phyloP scores from a whole-genome alignment of 2,329 filamentous ascomycete species.

The Clarireedia monteithiana region DNA sequence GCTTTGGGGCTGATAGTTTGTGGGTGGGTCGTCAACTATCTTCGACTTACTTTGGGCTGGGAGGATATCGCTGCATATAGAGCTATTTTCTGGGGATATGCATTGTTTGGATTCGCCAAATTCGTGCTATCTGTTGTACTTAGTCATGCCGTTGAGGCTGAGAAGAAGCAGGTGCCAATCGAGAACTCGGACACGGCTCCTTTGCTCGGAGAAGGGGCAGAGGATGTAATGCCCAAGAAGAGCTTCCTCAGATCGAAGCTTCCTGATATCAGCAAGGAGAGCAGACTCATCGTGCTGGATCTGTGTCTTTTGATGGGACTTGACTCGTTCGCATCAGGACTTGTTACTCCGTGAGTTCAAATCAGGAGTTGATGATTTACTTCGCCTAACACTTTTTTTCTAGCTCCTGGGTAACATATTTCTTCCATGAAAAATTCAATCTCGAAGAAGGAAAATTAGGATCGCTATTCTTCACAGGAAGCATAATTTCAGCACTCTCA shows the following conservation, averaged over 20 bases:
- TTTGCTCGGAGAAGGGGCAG: slow-evolving; percentile 19
- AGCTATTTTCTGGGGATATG: slow-evolving; percentile 50
- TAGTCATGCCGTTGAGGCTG: slow-evolving; percentile 34
- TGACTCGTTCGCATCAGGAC: slow-evolving; percentile 63
- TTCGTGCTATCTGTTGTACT: slow-evolving; percentile 43
- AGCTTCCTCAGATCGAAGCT: slow-evolving; percentile 33
- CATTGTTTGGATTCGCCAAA: slow-evolving; percentile 49
- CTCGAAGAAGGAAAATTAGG: slow-evolving; percentile 44
- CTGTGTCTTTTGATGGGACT: slow-evolving; percentile 61
- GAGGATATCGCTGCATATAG: slow-evolving; percentile 41
- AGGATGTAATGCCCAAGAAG: slow-evolving; percentile 18
- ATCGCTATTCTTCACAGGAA: slow-evolving; percentile 46
- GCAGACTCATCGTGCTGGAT: slow-evolving; percentile 45
- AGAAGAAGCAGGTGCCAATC: slow-evolving; percentile 29
- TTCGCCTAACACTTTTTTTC: no score
- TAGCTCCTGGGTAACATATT: slow-evolving; percentile 51
- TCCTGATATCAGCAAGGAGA: slow-evolving; percentile 50
- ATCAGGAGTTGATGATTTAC: neutral
- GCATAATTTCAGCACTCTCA: slow-evolving; percentile 42
- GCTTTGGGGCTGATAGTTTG: slow-evolving; percentile 51
- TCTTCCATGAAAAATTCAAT: slow-evolving; percentile 42
- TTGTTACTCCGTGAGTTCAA: slow-evolving; percentile 50
- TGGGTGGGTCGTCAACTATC: slow-evolving; percentile 50
- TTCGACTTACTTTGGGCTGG: slow-evolving; percentile 39
- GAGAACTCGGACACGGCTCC: slow-evolving; percentile 24